These are phyloP conservation scores for Phytophthora multivora DNA, from an alignment of 352 stramenopile species.

Conservation along the genomic window DNA sequence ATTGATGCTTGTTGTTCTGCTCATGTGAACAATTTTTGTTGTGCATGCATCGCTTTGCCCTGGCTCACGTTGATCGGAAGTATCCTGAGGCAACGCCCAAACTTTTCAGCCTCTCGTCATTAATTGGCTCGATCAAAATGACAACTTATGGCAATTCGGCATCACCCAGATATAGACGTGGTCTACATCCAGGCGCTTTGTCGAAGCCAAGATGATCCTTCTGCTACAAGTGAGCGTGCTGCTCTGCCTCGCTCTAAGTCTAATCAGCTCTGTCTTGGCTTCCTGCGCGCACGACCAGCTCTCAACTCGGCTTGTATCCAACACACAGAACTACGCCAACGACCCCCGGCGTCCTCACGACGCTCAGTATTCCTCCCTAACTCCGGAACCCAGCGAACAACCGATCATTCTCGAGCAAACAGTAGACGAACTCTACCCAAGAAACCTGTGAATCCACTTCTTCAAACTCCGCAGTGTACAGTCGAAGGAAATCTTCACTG, in stretches of 20 bases:
- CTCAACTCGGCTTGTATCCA: slow-evolving; percentile 14
- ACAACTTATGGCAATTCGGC: too few relatives aligned
- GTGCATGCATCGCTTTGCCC: too few relatives aligned
- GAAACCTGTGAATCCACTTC: background rate
- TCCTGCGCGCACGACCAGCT: slow-evolving; percentile 28
- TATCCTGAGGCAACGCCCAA: too few relatives aligned
- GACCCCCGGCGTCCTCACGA: slow-evolving; percentile 22
- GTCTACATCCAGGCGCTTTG: too few relatives aligned
- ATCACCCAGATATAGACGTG: too few relatives aligned
- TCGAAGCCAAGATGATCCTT: background rate
- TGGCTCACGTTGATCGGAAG: too few relatives aligned
- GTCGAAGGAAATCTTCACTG: slow-evolving; percentile 14
- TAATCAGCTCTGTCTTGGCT: too few relatives aligned
- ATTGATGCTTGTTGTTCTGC: too few relatives aligned
- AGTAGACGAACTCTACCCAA: slow-evolving; percentile 7
- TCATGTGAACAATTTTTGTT: too few relatives aligned
- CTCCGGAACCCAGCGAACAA: background rate
- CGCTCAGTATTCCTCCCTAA: background rate
- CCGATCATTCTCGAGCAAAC: slow-evolving; percentile 20
- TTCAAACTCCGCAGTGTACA: background rate
- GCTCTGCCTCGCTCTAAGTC: too few relatives aligned
- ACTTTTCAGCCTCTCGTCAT: too few relatives aligned
- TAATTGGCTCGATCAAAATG: too few relatives aligned
- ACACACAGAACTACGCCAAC: slow-evolving; percentile 20
- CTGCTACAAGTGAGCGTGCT: background rate